phyloP scores from a whole-genome alignment of 768 basidiomycete genomes.

The Dioszegia crocea region DNA sequence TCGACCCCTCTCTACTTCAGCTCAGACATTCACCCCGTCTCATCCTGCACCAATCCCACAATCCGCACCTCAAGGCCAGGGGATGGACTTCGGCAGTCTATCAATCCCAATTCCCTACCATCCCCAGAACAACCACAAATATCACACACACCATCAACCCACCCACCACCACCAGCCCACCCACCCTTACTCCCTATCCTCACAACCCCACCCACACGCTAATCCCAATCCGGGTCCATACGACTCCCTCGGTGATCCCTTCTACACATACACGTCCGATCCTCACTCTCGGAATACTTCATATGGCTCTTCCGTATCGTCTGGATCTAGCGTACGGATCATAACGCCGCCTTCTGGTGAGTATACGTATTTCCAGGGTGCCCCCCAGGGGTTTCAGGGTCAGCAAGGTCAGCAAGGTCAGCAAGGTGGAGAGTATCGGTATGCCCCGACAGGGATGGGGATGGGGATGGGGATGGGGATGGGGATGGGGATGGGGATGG shows the following conservation, averaged over 20 bases:
- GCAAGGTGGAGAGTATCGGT: too few relatives aligned
- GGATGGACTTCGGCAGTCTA: not conserved
- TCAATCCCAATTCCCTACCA: not conserved
- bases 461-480: not conserved
- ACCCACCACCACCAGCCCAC: too few relatives aligned
- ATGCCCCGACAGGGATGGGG: too few relatives aligned
- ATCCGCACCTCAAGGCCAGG: too few relatives aligned
- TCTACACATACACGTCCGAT: not conserved
- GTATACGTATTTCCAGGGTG: not conserved
- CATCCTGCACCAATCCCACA: too few relatives aligned
- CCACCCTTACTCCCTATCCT: not conserved
- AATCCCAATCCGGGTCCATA: not conserved
- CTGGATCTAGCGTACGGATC: not conserved
- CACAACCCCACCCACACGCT: not conserved
- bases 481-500: not conserved
- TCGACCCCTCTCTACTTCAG: not conserved
- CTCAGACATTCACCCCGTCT: not conserved
- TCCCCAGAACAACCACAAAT: not conserved
- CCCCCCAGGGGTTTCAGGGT: not conserved
- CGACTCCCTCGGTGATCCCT: too few relatives aligned
- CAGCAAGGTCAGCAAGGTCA: not conserved
- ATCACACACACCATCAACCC: too few relatives aligned
- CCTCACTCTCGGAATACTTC: not conserved
- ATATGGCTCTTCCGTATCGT: not conserved
- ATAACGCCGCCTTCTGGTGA: slow-evolving; percentile 4